Percentiles rank a stretch among this genome's conserved stretches.
Conservation (phyloP, 2,329 filamentous ascomycete genomes). For the Pyrenochaeta sp. region DNA sequence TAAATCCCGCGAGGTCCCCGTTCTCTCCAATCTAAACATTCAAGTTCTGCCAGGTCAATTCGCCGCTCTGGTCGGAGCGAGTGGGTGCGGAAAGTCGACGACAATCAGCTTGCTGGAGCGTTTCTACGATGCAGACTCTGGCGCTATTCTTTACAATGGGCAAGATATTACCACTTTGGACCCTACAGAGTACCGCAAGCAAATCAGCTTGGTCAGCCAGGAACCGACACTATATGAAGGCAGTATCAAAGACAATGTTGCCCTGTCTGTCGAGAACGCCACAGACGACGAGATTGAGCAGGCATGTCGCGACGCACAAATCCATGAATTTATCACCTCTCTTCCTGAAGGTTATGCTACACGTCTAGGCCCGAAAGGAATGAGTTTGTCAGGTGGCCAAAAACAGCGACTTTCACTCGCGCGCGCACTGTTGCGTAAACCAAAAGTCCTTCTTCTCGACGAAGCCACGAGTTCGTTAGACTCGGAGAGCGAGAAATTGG, state of each 20-base stretch:
- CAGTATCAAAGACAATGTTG: conserved; percentile 52
- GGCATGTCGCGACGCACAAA: conserved; percentile 48
- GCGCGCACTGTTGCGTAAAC: conserved; percentile 42
- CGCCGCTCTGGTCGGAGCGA: conserved; percentile 73
- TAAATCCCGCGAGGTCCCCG: conserved; percentile 82
- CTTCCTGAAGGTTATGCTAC: conserved; percentile 48
- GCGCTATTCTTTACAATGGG: conserved; percentile 66
- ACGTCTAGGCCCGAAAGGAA: conserved; percentile 46
- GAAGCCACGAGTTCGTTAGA: conserved; percentile 47
- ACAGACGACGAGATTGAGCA: conserved; percentile 39
- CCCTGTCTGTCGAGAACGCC: conserved; percentile 41
- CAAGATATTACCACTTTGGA: conserved; percentile 48
- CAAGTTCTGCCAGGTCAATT: conserved; percentile 68
- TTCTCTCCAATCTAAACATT: conserved; percentile 57
- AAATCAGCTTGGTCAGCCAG: conserved; percentile 56
- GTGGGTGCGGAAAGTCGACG: conserved; percentile 75
- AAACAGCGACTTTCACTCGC: conserved; percentile 47
- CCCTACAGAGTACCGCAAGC: conserved; percentile 50
- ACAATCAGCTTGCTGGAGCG: conserved; percentile 69
- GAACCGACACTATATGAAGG: conserved; percentile 58
- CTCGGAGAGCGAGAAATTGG: conserved; percentile 43
- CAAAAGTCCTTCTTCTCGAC: conserved; percentile 44
- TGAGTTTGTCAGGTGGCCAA: conserved; percentile 46
- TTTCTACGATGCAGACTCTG: conserved; percentile 74
- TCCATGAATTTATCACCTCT: conserved; percentile 49